Conservation (phyloP, 305 asterid species). For the Salvia sclarea region DNA sequence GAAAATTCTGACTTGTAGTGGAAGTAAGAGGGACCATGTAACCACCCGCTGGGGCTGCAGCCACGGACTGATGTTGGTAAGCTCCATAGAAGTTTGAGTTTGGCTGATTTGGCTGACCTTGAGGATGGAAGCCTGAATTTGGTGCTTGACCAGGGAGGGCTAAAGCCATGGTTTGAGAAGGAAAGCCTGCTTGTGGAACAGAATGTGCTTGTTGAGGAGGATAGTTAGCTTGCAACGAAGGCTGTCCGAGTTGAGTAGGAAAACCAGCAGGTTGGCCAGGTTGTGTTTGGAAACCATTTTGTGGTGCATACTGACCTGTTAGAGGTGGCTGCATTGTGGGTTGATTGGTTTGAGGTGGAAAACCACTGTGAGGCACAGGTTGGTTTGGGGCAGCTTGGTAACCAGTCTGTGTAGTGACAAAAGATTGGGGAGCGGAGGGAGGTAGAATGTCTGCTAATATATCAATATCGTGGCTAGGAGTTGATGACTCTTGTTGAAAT, state of each 20-base stretch:
- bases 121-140: constrained; percentile 56
- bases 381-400: constrained; percentile 46
- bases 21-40: constrained; percentile 53
- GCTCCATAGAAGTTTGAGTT: constrained; percentile 55
- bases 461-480: constrained; percentile 55
- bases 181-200: constrained; percentile 39
- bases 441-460: constrained; percentile 96
- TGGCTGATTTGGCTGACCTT: constrained; percentile 49
- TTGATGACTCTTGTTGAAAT: constrained; percentile 51
- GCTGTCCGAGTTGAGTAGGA: constrained; percentile 48
- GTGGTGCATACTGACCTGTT: constrained; percentile 42
- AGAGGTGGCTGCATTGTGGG: constrained; percentile 39
- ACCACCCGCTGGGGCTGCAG: constrained; percentile 40
- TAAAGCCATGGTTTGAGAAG: constrained; percentile 40
- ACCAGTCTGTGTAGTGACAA: constrained; percentile 41
- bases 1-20: constrained; percentile 40
- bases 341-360: constrained; percentile 52
- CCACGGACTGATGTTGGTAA: constrained; percentile 48
- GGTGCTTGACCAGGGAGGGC: constrained; percentile 53
- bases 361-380: constrained; percentile 39
- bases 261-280: constrained; percentile 47
- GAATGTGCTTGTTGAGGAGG: constrained; percentile 44
- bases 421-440: constrained; percentile 56
- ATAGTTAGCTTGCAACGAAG: constrained; percentile 43
- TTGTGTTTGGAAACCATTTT: constrained; percentile 49